Conservation (phyloP, 805 yeast genomes). For the Candida ortonii region DNA sequence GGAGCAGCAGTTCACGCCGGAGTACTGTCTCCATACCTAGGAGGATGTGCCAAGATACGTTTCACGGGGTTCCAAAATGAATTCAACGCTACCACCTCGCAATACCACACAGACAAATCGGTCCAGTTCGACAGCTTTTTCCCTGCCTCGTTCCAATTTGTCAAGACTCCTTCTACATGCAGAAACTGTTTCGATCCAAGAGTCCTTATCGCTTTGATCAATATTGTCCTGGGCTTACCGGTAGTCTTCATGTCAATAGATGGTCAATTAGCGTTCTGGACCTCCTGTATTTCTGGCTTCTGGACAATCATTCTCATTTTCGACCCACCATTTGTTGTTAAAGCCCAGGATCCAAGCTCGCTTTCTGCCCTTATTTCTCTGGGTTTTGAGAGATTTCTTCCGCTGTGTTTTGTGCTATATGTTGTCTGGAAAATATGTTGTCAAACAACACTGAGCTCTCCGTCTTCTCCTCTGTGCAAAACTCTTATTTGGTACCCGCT, state of each 20-base stretch:
- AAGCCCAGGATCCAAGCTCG: conserved; percentile 50
- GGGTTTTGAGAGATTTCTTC: conserved; percentile 72
- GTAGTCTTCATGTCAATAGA: conserved; percentile 46
- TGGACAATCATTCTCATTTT: conserved; percentile 78
- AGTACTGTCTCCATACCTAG: conserved; percentile 62
- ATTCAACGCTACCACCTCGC: conserved; percentile 50
- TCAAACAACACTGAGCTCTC: conserved; percentile 42
- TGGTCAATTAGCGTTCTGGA: conserved; percentile 58
- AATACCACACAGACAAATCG: conserved; percentile 49
- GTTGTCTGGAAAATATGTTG: conserved; percentile 64
- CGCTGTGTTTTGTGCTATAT: conserved; percentile 66
- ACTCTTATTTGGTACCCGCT: conserved; percentile 69
- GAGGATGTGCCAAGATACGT: conserved; percentile 72
- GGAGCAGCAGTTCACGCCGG: conserved; percentile 91
- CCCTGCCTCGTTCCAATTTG: conserved; percentile 69
- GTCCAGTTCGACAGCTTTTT: conserved; percentile 67
- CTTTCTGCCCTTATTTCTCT: conserved; percentile 63
- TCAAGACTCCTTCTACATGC: conserved; percentile 48
- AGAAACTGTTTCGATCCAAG: conserved; percentile 72
- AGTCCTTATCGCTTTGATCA: conserved; percentile 49
- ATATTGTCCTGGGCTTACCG: conserved; percentile 61
- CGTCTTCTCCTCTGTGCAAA: conserved; percentile 41
- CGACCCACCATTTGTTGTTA: conserved; percentile 71
- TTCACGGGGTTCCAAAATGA: conserved; percentile 50
- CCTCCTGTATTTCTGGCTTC: conserved; percentile 60